These are phyloP conservation scores for Pyrenopolyporus hunteri DNA, from an alignment of 495 filamentous ascomycete genomes.

Conservation along the genomic window DNA sequence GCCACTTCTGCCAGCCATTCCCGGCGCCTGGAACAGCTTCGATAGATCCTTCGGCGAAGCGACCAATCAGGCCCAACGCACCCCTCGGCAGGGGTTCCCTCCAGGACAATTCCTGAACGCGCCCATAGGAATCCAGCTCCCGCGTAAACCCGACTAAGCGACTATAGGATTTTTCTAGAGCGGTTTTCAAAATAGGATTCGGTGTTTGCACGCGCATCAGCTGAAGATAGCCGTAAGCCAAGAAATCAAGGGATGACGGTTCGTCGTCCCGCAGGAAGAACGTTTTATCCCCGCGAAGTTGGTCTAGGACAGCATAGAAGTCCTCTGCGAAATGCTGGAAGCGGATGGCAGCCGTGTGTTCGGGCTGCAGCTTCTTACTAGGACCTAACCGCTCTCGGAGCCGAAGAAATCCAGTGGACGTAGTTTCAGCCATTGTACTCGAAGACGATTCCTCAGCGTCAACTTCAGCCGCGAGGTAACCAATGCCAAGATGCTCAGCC, in stretches of 20 bases:
- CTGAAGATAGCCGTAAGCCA: constrained; percentile 77
- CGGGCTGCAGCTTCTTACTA: constrained; percentile 46
- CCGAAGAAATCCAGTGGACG: constrained; percentile 41
- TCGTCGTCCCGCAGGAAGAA: constrained; percentile 57
- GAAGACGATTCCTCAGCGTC: constrained; percentile 37
- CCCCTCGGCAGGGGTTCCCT: constrained; percentile 23
- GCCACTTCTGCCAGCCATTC: constrained; percentile 38
- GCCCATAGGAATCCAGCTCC: constrained; percentile 48
- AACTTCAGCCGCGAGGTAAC: constrained; percentile 44
- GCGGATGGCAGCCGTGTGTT: constrained; percentile 64
- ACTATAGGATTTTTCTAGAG: constrained; percentile 63
- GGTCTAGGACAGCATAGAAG: constrained; percentile 71
- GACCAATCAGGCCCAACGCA: constrained; percentile 29
- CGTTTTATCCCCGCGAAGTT: constrained; percentile 59
- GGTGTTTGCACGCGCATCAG: constrained; percentile 75
- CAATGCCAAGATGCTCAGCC: constrained; percentile 75
- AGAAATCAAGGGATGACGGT: constrained; percentile 74
- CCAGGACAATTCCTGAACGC: constrained; percentile 22
- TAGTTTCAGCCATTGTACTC: constrained; percentile 37
- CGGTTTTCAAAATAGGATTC: constrained; percentile 70
- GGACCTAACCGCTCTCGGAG: constrained; percentile 36
- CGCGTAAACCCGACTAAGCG: constrained; percentile 61
- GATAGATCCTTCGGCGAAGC: constrained; percentile 43
- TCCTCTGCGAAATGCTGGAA: constrained; percentile 71
- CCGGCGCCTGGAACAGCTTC: constrained; percentile 41